phyloP scores from a whole-genome alignment of 345 rosid genomes.

The Gynandropsis gynandra region DNA sequence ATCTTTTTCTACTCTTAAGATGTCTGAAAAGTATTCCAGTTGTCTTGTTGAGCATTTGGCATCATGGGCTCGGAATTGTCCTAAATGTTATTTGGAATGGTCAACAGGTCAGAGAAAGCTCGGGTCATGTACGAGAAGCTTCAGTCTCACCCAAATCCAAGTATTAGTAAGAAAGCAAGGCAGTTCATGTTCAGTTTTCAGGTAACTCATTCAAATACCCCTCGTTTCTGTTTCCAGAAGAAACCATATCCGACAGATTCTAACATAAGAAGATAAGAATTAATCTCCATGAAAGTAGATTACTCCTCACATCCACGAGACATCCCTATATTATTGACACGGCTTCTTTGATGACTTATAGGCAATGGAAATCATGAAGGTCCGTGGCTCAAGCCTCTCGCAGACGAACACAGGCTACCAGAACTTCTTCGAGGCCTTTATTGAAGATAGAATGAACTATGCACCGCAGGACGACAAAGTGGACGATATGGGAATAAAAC shows the following conservation, averaged over 20 bases:
- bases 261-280: too few species aligned
- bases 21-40: not conserved
- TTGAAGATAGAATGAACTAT: conserved; percentile 42
- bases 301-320: too few species aligned
- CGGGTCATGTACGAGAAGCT: conserved; percentile 77
- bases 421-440: conserved; percentile 65
- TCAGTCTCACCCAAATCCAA: conserved; percentile 62
- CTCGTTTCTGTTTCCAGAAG: not conserved
- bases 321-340: too few species aligned
- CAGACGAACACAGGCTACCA: conserved; percentile 43
- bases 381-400: conserved; percentile 35
- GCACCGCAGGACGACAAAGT: conserved; percentile 27
- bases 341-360: conserved; percentile 12
- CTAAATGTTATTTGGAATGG: conserved; percentile 6
- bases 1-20: not conserved
- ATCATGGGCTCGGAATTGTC: conserved; percentile 5
- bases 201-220: conserved; percentile 35
- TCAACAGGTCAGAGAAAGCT: conserved; percentile 61
- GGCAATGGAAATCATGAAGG: conserved; percentile 92
- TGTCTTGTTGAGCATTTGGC: conserved; percentile 8
- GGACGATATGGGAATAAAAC: conserved; percentile 34
- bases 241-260: too few species aligned
- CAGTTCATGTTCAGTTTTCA: conserved; percentile 77
- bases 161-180: conserved; percentile 68
- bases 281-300: too few species aligned